Conservation (phyloP, 768 basidiomycete genomes). For the Lactarius trivialis region DNA sequence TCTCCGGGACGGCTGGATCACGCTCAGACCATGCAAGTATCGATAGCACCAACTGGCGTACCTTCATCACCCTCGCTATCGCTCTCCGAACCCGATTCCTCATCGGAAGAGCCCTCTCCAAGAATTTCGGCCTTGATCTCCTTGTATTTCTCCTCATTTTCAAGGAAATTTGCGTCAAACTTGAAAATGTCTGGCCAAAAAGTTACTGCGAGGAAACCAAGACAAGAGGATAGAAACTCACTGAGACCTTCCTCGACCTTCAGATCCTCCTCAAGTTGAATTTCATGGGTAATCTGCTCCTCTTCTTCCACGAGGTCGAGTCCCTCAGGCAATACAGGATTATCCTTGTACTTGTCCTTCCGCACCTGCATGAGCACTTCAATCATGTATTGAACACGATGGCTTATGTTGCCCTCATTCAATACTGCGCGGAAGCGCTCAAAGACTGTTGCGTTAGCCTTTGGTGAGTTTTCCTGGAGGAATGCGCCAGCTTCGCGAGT, state of each 20-base stretch:
- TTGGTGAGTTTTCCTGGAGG: conserved; percentile 87
- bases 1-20: conserved; percentile 57
- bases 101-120: conserved; percentile 79
- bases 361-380: conserved; percentile 98
- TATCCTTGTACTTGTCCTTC: conserved; percentile 99
- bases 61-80: conserved; percentile 51
- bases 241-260: conserved; percentile 93
- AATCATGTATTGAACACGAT: conserved; percentile 98
- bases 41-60: conserved; percentile 27
- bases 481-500: conserved; percentile 97
- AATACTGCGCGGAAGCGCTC: conserved; percentile 96
- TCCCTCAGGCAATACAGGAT: conserved; percentile 89
- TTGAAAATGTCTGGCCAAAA: conserved; percentile 81
- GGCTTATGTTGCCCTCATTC: conserved; percentile 91
- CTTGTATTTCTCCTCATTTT: conserved; percentile 93
- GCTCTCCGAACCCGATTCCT: conserved; percentile 50
- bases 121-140: conserved; percentile 90
- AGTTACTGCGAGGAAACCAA: conserved; percentile 12
- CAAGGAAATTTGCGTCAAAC: conserved; percentile 75
- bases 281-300: conserved; percentile 93
- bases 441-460: conserved; percentile 90
- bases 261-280: conserved; percentile 87
- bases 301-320: conserved; percentile 97
- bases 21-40: conserved; percentile 12
- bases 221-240: conserved; percentile 37